These are phyloP conservation scores for Podila verticillata DNA, from an alignment of 192 early-diverging fungal species.

Conservation along the genomic window DNA sequence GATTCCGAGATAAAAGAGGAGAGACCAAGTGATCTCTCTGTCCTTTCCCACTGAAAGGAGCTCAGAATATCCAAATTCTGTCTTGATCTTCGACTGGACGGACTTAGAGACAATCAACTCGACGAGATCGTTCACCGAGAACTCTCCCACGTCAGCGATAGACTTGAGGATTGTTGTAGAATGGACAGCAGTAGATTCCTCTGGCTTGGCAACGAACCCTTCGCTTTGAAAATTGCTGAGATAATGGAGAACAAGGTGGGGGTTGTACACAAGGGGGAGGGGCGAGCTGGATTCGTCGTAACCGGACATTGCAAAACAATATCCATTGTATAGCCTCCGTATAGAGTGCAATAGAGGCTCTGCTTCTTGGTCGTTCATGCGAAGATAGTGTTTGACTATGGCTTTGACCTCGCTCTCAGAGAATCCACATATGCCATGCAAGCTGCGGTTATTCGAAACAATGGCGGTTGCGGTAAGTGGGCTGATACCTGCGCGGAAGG, in stretches of 20 bases:
- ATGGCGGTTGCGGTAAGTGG: slow-evolving; percentile 42
- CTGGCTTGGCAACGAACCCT: slow-evolving; percentile 42
- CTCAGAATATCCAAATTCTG: slow-evolving; percentile 40
- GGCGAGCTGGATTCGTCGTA: slow-evolving; percentile 37
- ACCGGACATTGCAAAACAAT: slow-evolving; percentile 35
- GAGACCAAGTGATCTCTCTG: slow-evolving; percentile 43
- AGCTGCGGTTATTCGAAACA: slow-evolving; percentile 25
- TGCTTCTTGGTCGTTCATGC: slow-evolving; percentile 29
- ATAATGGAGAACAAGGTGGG: slow-evolving; percentile 46
- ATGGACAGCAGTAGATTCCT: slow-evolving; percentile 44
- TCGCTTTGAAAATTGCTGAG: slow-evolving; percentile 27
- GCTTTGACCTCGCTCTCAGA: slow-evolving; percentile 48
- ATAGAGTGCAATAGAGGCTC: slow-evolving; percentile 25
- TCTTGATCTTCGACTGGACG: slow-evolving; percentile 26
- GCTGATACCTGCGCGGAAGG: slow-evolving; percentile 38
- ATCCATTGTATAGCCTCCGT: slow-evolving; percentile 45
- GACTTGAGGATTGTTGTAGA: slow-evolving; percentile 44
- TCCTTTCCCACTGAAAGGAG: slow-evolving; percentile 40
- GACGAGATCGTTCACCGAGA: slow-evolving; percentile 49
- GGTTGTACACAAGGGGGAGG: slow-evolving; percentile 41
- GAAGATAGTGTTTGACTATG: slow-evolving; percentile 46
- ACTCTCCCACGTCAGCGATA: slow-evolving; percentile 50
- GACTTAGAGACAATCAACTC: slow-evolving; percentile 37
- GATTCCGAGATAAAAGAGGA: slow-evolving; percentile 47
- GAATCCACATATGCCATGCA: slow-evolving; percentile 54